Evolutionary conservation across 2,329 filamentous ascomycete genomes (phyloP).

Genomic region (Hypoxylon sp.): DNA sequence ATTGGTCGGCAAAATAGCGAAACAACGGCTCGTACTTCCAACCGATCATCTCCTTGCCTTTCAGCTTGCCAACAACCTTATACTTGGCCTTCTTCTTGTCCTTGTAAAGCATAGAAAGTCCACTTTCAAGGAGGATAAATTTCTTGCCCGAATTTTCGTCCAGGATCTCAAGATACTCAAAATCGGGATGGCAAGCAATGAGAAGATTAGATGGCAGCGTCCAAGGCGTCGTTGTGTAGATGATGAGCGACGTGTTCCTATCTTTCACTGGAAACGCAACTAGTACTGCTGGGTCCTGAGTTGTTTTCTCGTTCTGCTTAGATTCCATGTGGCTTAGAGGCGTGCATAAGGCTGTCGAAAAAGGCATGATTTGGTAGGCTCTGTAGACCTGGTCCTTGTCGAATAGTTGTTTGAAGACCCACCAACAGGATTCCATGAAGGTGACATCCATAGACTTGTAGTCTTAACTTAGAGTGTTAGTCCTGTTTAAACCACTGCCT

Average conservation of each 20-base stretch:
- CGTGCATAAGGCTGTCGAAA: conserved; percentile 90
- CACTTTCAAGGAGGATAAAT: conserved; percentile 86
- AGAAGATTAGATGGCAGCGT: conserved; percentile 86
- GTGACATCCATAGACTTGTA: conserved; percentile 87
- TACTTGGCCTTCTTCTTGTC: conserved; percentile 96
- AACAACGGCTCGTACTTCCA: conserved; percentile 94
- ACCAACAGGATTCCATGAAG: conserved; percentile 98
- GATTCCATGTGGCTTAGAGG: conserved; percentile 95
- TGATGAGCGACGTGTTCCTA: conserved; percentile 38
- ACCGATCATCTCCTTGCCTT: conserved; percentile 86
- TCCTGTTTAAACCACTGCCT: not conserved
- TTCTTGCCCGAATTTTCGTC: conserved; percentile 87
- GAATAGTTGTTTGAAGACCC: conserved; percentile 94
- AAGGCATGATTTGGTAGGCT: conserved; percentile 94
- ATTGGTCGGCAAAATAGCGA: conserved; percentile 89
- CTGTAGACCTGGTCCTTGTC: conserved; percentile 92
- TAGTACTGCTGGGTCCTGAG: conserved; percentile 90
- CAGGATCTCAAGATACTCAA: conserved; percentile 88
- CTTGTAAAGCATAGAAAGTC: conserved; percentile 89
- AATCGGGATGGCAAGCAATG: conserved; percentile 83
- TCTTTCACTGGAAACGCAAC: conserved; percentile 82
- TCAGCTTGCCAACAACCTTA: conserved; percentile 83
- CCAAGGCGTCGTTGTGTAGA: conserved; percentile 84
- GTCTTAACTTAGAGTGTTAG: conserved; percentile 22
- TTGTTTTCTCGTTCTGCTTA: conserved; percentile 94